Percentiles rank a stretch among this genome's conserved stretches.
Evolutionary conservation across 495 filamentous ascomycete genomes (phyloP).

Genomic region (Penicillium riverlandense): DNA sequence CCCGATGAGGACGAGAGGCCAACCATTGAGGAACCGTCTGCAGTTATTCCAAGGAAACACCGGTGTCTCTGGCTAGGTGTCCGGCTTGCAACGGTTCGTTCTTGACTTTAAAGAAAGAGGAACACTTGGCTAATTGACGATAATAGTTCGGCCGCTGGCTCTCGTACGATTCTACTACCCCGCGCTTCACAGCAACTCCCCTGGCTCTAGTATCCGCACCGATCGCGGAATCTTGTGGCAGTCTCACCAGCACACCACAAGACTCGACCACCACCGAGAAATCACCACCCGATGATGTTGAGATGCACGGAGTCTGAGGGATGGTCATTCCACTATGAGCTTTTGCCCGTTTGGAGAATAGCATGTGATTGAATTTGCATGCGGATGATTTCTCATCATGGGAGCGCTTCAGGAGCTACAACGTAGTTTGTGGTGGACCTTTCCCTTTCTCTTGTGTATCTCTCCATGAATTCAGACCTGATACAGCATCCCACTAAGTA

Average conservation of each 20-base stretch:
- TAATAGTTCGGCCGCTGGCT: constrained; percentile 37
- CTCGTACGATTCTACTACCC: constrained; percentile 17
- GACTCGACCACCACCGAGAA: neutral
- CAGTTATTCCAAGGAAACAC: constrained; percentile 56
- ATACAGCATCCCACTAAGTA: too few species aligned
- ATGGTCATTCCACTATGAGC: neutral
- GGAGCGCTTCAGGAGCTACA: too few species aligned
- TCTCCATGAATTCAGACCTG: too few species aligned
- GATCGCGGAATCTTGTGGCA: constrained; percentile 11
- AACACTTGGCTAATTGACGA: neutral
- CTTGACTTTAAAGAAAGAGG: neutral
- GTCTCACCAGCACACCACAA: constrained; percentile 6
- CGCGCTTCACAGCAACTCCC: constrained; percentile 22
- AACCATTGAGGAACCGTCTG: constrained; percentile 59
- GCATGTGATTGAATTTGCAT: too few species aligned
- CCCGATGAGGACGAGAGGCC: constrained; percentile 73
- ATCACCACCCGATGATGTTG: neutral
- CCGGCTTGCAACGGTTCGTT: constrained; percentile 47
- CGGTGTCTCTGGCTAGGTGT: constrained; percentile 69
- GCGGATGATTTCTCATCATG: too few species aligned
- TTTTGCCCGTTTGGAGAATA: too few species aligned
- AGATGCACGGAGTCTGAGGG: constrained; percentile 8
- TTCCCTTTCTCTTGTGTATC: too few species aligned
- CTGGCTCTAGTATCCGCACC: constrained; percentile 20
- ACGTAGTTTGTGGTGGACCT: too few species aligned